These are phyloP conservation scores for Macrophomina pseudophaseolina DNA, from an alignment of 2,329 filamentous ascomycete species.

Conservation along the genomic window DNA sequence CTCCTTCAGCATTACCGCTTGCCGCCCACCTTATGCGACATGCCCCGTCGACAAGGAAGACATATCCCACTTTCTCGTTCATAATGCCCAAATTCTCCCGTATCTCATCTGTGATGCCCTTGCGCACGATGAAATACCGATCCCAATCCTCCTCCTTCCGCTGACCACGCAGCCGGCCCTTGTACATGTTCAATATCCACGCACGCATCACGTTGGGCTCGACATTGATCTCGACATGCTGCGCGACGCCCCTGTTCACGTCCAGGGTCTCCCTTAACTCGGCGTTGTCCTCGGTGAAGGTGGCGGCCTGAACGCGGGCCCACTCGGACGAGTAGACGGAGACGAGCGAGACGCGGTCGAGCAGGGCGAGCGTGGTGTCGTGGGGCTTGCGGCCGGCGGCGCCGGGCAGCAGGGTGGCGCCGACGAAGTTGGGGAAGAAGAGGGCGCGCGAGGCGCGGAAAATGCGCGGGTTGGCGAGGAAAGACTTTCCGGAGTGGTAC, in stretches of 20 bases:
- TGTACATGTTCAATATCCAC: conserved; percentile 61
- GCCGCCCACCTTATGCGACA: conserved; percentile 95
- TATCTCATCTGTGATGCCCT: conserved; percentile 60
- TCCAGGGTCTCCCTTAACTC: conserved; percentile 68
- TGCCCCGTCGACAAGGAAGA: conserved; percentile 85
- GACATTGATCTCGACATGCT: conserved; percentile 85
- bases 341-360: conserved; percentile 77
- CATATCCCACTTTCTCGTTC: conserved; percentile 92
- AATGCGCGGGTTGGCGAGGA: conserved; percentile 80
- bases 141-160: conserved; percentile 58
- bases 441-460: conserved; percentile 83
- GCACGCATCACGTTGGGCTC: conserved; percentile 77
- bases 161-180: conserved; percentile 54
- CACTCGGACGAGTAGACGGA: conserved; percentile 81
- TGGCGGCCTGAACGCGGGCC: conserved; percentile 80
- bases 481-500: conserved; percentile 86
- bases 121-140: conserved; percentile 65
- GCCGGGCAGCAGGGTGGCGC: conserved; percentile 71
- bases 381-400: conserved; percentile 52
- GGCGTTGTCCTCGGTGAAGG: conserved; percentile 73
- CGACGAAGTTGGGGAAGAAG: conserved; percentile 92
- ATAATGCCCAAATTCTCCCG: conserved; percentile 69
- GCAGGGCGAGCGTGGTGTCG: conserved; percentile 77
- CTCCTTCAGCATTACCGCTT: conserved; percentile 69
- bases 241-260: conserved; percentile 60